Base-by-base conservation (phyloP, 2,329 filamentous ascomycete species). In the Nannizziopsis arthrosporioides region DNA sequence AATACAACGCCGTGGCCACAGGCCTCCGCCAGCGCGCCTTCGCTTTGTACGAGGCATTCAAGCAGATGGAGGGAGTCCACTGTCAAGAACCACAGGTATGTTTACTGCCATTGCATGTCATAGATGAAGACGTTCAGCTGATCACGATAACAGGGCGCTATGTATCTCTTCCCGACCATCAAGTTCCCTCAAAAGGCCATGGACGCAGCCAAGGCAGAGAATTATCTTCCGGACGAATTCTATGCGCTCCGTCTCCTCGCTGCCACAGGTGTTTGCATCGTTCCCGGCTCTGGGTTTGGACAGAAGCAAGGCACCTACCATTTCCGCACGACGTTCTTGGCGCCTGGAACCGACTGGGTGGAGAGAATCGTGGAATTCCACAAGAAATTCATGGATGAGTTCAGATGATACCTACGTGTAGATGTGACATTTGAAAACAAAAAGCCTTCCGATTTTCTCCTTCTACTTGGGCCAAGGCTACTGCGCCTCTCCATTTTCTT, bases 131-230 rank as follows among this genome's bases (percentile, higher is more conserved):
- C 34, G 35, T 15, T 34, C 31, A 17, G 8, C 37, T 32, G 18
- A 30, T 32, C 34, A 37, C 38, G 54, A 34, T 50, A 8, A 19
- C 55, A 94, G 76, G 92, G 92, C 52, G 83, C 85, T 64, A 98
- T 98, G 92, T 98, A 98, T 73, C 84, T 98, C 60, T 98, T 96
- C 79, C 92, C 92, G 18, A 92, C 86, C 58, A 94, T 98, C 69
- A 80, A 73, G 31, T 73, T 98, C 18, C 79, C 92, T 1, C 58
- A 69, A 18, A 86, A 85, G 69, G 92, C 88, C 36, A 68, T 82
- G 53, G 81, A 82, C 55, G 85, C 85, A 12, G 92, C 92, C 32
- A 67, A 73, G 60, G 70, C 81, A 53, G 85, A 88, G 64, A 80
- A 80, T 59, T 84, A 84, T 61, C 72, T 75, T 10, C 71, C 90